Conservation (phyloP, 192 early-diverging fungal genomes). For the Irineochytrium annulatum region DNA sequence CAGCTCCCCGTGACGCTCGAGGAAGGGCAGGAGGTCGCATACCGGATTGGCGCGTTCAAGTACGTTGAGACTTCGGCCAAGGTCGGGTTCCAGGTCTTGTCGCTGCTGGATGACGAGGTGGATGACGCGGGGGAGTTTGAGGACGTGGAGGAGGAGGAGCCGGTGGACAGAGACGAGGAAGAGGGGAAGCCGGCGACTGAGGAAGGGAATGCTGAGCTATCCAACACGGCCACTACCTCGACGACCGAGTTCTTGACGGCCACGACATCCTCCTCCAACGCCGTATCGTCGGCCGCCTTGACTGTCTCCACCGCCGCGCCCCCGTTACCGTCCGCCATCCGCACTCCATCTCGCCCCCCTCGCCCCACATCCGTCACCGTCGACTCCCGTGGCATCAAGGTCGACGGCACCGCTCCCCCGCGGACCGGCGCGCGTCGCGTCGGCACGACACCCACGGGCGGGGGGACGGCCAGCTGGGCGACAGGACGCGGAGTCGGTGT, state of each 20-base stretch:
- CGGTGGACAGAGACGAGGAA: background rate
- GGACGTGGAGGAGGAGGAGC: background rate
- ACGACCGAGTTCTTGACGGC: too few species aligned
- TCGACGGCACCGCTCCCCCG: background rate
- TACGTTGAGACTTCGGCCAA: conserved; percentile 56
- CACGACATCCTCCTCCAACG: too few species aligned
- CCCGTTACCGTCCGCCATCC: too few species aligned
- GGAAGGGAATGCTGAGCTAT: background rate
- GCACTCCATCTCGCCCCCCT: background rate
- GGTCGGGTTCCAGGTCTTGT: background rate
- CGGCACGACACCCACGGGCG: background rate
- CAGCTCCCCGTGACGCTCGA: conserved; percentile 10
- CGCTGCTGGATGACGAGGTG: background rate
- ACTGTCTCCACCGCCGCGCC: too few species aligned
- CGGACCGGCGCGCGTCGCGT: background rate
- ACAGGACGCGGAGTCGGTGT: too few species aligned
- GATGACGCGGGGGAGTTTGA: background rate
- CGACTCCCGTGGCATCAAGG: background rate
- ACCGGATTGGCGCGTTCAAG: conserved; percentile 65
- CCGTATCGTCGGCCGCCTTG: too few species aligned
- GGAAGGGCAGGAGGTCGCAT: conserved; percentile 51
- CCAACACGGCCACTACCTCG: too few species aligned
- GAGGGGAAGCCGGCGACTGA: background rate
- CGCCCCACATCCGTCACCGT: background rate
- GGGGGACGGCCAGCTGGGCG: too few species aligned